Evolutionary conservation across 768 basidiomycete genomes (phyloP).

Genomic region (Mycena haematopus): DNA sequence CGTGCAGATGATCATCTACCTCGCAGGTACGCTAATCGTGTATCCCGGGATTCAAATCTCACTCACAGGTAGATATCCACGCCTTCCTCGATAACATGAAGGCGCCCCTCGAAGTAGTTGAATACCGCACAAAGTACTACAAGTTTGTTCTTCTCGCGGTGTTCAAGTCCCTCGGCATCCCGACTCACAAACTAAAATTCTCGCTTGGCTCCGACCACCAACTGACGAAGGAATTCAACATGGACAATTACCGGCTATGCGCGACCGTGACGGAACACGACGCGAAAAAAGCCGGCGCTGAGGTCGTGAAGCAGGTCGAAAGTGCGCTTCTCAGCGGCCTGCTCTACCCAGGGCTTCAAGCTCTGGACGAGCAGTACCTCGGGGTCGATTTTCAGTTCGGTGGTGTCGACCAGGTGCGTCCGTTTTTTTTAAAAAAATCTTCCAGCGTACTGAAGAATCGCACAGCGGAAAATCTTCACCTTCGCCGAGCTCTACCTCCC

Average conservation of each 20-base stretch:
- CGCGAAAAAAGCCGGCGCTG: constrained; percentile 97
- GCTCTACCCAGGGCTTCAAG: constrained; percentile 95
- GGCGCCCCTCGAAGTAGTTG: constrained; percentile 91
- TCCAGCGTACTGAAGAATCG: not conserved
- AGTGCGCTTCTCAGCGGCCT: constrained; percentile 90
- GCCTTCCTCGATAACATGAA: constrained; percentile 98
- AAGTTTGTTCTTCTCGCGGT: constrained; percentile 80
- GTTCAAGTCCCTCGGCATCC: constrained; percentile 89
- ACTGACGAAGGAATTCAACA: constrained; percentile 86
- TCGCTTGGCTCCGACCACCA: constrained; percentile 94
- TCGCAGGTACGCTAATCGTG: constrained; percentile 1
- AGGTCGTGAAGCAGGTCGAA: constrained; percentile 97
- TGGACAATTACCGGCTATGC: constrained; percentile 93
- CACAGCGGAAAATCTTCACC: constrained; percentile 68
- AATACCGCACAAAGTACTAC: constrained; percentile 90
- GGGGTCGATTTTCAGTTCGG: constrained; percentile 98
- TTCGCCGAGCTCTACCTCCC: constrained; percentile 97
- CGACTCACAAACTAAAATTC: constrained; percentile 81
- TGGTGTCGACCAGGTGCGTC: constrained; percentile 88
- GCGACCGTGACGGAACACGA: constrained; percentile 95
- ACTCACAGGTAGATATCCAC: constrained; percentile 71
- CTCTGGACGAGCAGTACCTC: constrained; percentile 97
- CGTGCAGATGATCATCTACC: constrained; percentile 17
- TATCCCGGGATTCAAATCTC: not conserved
- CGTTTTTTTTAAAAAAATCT: not conserved